Percentiles rank a stretch among this genome's conserved stretches.
These are phyloP conservation scores for Collariella sp. DNA, from an alignment of 495 filamentous ascomycete species.

Conservation along the genomic window DNA sequence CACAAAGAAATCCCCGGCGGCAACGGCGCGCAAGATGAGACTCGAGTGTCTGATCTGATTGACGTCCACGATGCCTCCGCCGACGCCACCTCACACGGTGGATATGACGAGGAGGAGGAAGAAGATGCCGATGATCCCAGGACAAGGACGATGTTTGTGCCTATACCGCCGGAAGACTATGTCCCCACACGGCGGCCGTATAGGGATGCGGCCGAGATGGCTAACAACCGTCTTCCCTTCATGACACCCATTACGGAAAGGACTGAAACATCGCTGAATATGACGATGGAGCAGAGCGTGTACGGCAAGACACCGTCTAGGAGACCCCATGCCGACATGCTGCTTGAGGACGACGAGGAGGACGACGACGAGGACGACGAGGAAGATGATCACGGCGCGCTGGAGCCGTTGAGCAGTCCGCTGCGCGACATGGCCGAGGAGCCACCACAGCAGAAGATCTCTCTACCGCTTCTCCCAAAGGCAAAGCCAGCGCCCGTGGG, in stretches of 20 bases:
- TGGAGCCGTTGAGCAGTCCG: constrained; percentile 60
- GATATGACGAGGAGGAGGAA: constrained; percentile 8
- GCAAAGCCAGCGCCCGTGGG: constrained; percentile 15
- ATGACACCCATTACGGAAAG: constrained; percentile 98
- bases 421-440: constrained; percentile 50
- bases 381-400: constrained; percentile 33
- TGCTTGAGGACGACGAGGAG: constrained; percentile 11
- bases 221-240: constrained; percentile 84
- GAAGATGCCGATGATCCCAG: constrained; percentile 30
- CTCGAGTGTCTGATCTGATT: constrained; percentile 25
- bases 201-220: constrained; percentile 62
- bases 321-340: constrained; percentile 17
- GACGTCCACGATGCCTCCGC: constrained; percentile 25
- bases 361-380: constrained; percentile 32
- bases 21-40: constrained; percentile 18
- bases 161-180: constrained; percentile 77
- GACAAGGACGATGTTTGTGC: constrained; percentile 45
- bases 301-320: constrained; percentile 69
- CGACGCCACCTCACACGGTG: background rate
- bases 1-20: constrained; percentile 58
- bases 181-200: constrained; percentile 65
- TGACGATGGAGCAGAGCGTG: constrained; percentile 48
- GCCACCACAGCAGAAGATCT: constrained; percentile 30
- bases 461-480: constrained; percentile 41
- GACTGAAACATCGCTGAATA: constrained; percentile 74